These are phyloP conservation scores for Ganoderma meredithae DNA, from an alignment of 1,284 basidiomycete species.

Conservation along the genomic window DNA sequence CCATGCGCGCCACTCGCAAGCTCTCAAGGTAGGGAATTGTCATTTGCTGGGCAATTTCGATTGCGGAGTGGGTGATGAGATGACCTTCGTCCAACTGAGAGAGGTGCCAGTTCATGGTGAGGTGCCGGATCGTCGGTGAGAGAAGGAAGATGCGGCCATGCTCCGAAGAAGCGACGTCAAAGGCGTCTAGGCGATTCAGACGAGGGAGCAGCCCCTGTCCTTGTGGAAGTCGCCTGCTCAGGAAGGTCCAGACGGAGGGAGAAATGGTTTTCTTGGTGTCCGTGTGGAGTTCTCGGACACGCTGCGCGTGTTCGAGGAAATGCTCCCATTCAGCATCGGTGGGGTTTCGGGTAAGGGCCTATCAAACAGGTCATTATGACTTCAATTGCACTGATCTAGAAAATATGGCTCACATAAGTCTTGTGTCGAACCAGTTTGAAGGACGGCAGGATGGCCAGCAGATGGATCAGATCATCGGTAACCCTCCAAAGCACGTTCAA, in stretches of 20 bases:
- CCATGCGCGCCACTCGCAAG: slow-evolving; percentile 9
- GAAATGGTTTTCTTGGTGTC: neutral
- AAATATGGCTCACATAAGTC: neutral
- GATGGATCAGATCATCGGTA: neutral
- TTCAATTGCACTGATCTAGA: neutral
- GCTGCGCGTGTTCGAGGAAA: neutral
- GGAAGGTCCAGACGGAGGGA: neutral
- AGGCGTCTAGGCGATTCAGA: slow-evolving; percentile 2
- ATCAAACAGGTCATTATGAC: neutral
- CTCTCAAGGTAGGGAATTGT: slow-evolving; percentile 16
- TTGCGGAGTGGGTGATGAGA: neutral
- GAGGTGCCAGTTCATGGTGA: neutral
- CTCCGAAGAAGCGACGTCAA: neutral
- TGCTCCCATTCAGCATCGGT: slow-evolving; percentile 4
- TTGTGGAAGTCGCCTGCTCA: neutral
- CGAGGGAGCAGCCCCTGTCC: slow-evolving; percentile 10
- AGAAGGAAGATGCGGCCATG: slow-evolving; percentile 12
- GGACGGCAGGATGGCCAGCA: slow-evolving; percentile 6
- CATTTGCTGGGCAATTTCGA: slow-evolving; percentile 12
- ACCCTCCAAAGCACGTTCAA: slow-evolving; percentile 14
- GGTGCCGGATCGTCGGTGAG: slow-evolving; percentile 11
- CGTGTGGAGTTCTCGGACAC: slow-evolving; percentile 1
- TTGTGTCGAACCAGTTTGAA: neutral
- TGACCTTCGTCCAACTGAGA: neutral
- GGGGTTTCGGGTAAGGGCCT: neutral